These are phyloP conservation scores for Patellaria atrata DNA, from an alignment of 495 filamentous ascomycete genomes.

Conservation along the genomic window DNA sequence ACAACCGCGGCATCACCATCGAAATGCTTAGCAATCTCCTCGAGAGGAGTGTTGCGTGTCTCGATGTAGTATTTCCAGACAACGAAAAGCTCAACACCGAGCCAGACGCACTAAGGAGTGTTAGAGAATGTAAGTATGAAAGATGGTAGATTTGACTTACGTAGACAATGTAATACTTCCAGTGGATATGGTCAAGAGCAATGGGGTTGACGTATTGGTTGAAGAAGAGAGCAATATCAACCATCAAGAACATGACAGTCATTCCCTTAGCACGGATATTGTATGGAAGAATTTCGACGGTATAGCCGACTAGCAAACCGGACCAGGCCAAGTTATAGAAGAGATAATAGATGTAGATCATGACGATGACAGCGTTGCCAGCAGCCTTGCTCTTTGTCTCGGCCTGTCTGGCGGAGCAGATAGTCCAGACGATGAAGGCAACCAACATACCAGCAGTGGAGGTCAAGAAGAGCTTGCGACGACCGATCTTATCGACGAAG, in stretches of 20 bases:
- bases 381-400: conserved; percentile 18
- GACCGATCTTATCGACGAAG: conserved; percentile 39
- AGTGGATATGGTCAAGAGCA: conserved; percentile 13
- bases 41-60: conserved; percentile 34
- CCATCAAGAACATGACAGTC: conserved; percentile 32
- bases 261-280: conserved; percentile 32
- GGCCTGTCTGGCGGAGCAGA: conserved; percentile 25
- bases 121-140: conserved; percentile 5
- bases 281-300: conserved; percentile 32
- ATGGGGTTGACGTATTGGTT: conserved; percentile 24
- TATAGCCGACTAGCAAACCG: conserved; percentile 20
- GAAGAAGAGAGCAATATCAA: conserved; percentile 33
- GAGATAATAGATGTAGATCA: conserved; percentile 33
- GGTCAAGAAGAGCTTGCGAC: conserved; percentile 42
- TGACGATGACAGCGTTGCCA: conserved; percentile 26
- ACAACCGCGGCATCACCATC: conserved; percentile 27
- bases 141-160: conserved; percentile 29
- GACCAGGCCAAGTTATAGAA: conserved; percentile 31
- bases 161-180: conserved; percentile 21
- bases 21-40: conserved; percentile 37
- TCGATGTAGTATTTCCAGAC: conserved; percentile 34
- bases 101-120: conserved; percentile 31
- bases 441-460: conserved; percentile 39
- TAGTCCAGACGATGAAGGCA: conserved; percentile 35
- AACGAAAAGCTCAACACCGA: conserved; percentile 31